phyloP scores from a whole-genome alignment of 139 green algal genomes.

The Diplosphaera chodatii region DNA sequence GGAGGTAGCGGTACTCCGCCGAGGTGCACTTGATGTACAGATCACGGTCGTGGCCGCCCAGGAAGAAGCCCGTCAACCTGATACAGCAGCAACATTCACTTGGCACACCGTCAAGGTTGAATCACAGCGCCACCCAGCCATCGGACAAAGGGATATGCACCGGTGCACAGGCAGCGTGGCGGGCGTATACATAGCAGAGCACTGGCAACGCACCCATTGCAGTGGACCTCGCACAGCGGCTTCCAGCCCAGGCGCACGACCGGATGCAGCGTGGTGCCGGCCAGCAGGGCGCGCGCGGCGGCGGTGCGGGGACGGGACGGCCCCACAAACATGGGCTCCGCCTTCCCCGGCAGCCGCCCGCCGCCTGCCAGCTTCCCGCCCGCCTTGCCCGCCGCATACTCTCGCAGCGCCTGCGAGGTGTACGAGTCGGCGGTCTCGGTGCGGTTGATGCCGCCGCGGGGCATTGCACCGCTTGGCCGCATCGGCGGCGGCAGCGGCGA shows the following conservation, averaged over 20 bases:
- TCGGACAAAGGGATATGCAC: too few relatives aligned
- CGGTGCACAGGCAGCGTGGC: too few relatives aligned
- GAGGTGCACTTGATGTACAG: slow-evolving; percentile 23
- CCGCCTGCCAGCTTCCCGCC: background rate
- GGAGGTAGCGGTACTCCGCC: slow-evolving; percentile 15
- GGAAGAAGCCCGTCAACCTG: slow-evolving; percentile 17
- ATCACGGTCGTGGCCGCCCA: slow-evolving; percentile 30
- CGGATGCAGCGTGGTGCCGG: slow-evolving; percentile 15
- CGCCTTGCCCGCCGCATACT: background rate
- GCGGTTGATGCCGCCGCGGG: background rate
- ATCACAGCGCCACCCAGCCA: too few relatives aligned
- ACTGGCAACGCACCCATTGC: slow-evolving; percentile 21
- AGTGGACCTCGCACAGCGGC: slow-evolving; percentile 21
- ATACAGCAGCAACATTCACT: too few relatives aligned
- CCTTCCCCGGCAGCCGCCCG: background rate
- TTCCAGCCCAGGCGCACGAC: slow-evolving; percentile 24
- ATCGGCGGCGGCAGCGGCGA: background rate
- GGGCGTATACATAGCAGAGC: too few relatives aligned
- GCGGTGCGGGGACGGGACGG: background rate
- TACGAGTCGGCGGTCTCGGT: background rate
- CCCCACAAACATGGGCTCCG: background rate
- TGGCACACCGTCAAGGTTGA: too few relatives aligned
- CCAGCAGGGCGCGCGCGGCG: background rate
- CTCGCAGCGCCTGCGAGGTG: background rate
- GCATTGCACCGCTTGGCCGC: too few relatives aligned